Percentiles rank a stretch among this genome's conserved stretches.
Evolutionary conservation across 805 yeast genomes (phyloP).

Genomic region (Ogataea dorogensis): DNA sequence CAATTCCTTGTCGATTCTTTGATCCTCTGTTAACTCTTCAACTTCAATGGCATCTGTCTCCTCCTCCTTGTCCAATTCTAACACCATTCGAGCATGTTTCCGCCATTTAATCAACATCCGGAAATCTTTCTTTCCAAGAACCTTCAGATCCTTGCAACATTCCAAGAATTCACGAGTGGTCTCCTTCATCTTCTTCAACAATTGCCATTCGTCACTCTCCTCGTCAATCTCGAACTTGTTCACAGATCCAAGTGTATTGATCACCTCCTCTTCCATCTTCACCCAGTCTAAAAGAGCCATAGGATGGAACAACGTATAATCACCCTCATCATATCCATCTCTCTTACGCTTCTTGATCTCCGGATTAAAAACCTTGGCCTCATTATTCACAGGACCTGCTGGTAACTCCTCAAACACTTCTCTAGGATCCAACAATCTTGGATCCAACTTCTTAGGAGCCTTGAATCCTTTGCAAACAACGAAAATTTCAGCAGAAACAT

Average conservation of each 20-base stretch:
- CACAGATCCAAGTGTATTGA: constrained; percentile 72
- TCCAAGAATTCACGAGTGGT: constrained; percentile 78
- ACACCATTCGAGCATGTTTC: constrained; percentile 72
- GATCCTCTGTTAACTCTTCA: constrained; percentile 80
- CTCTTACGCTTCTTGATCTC: constrained; percentile 87
- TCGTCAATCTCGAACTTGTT: constrained; percentile 63
- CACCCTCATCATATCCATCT: constrained; percentile 97
- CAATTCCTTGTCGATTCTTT: constrained; percentile 82
- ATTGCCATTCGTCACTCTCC: constrained; percentile 68
- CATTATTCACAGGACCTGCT: constrained; percentile 71
- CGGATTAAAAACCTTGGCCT: constrained; percentile 92
- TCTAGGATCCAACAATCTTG: constrained; percentile 84
- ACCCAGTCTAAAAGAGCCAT: constrained; percentile 79
- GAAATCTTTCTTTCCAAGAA: constrained; percentile 92
- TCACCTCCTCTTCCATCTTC: constrained; percentile 71
- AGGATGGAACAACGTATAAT: constrained; percentile 68
- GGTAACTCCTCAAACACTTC: constrained; percentile 92
- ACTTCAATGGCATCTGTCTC: constrained; percentile 47
- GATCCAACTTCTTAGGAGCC: constrained; percentile 94
- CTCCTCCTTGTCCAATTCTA: constrained; percentile 64
- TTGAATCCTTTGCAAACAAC: constrained; percentile 95
- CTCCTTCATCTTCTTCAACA: constrained; percentile 66
- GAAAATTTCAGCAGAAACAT: constrained; percentile 97
- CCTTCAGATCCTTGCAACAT: constrained; percentile 88
- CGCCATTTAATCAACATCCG: constrained; percentile 84